These are phyloP conservation scores for Lagenidium giganteum DNA, from an alignment of 352 stramenopile genomes.

Conservation along the genomic window DNA sequence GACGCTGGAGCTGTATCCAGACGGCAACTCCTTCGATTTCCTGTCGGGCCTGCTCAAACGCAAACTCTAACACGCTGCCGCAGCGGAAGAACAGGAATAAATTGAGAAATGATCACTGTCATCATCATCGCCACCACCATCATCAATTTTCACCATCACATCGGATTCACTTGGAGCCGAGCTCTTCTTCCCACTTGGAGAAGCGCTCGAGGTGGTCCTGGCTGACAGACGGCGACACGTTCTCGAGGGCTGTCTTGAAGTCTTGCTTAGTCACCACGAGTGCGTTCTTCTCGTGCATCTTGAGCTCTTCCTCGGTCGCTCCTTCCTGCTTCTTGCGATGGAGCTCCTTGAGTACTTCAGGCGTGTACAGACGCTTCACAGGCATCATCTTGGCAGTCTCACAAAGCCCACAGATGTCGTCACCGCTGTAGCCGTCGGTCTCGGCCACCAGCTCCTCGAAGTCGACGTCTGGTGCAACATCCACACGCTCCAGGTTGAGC, in stretches of 20 bases:
- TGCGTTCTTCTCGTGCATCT: constrained; percentile 52
- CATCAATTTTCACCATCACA: too few species aligned
- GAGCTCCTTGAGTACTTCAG: constrained; percentile 38
- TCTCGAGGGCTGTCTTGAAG: constrained; percentile 64
- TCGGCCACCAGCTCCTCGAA: constrained; percentile 59
- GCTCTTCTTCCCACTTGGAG: constrained; percentile 72
- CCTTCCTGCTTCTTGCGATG: constrained; percentile 52
- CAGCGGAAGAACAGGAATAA: background rate
- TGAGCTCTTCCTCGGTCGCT: constrained; percentile 40
- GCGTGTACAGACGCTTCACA: constrained; percentile 36
- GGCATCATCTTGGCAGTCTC: constrained; percentile 50
- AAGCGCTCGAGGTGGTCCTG: constrained; percentile 74
- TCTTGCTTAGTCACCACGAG: constrained; percentile 46
- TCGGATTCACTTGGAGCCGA: constrained; percentile 85
- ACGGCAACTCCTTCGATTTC: constrained; percentile 90
- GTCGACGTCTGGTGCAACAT: constrained; percentile 73
- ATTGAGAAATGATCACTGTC: background rate
- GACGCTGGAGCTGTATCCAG: constrained; percentile 82
- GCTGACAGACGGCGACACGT: constrained; percentile 81
- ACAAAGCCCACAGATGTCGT: constrained; percentile 39
- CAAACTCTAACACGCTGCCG: constrained; percentile 48
- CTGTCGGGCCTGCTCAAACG: constrained; percentile 80
- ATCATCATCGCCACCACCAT: background rate
- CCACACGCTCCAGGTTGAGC: constrained; percentile 71
- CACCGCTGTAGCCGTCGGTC: constrained; percentile 52